Percentiles rank a stretch among this genome's conserved stretches.
phyloP scores from a whole-genome alignment of 2,329 filamentous ascomycete genomes.

The Sarocladiaceae sp. region DNA sequence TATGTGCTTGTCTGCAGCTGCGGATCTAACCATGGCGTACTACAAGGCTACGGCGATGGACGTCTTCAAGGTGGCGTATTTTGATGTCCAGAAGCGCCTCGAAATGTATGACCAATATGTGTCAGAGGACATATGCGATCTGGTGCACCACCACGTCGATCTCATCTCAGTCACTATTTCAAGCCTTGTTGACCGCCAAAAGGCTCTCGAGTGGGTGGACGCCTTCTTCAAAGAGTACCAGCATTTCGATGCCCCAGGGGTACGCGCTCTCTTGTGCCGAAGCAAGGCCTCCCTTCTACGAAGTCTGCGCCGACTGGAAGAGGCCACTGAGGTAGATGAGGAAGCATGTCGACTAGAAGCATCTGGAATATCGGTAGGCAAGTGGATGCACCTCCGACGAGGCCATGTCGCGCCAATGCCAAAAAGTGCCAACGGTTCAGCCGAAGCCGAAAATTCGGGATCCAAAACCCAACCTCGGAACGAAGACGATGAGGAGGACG shows the following conservation, averaged over 20 bases:
- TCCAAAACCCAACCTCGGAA: neutral
- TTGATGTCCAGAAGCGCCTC: neutral
- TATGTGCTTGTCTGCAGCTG: neutral
- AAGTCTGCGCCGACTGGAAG: neutral
- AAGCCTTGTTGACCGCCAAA: neutral
- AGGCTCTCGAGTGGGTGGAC: neutral
- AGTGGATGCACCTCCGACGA: neutral
- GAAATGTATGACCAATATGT: neutral
- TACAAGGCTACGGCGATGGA: neutral
- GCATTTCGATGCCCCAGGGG: neutral
- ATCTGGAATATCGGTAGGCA: neutral
- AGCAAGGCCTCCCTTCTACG: neutral
- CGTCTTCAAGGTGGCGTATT: neutral
- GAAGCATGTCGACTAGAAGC: neutral
- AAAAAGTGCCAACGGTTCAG: neutral
- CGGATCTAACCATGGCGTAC: neutral
- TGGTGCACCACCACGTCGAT: neutral
- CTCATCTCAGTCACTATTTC: neutral
- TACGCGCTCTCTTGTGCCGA: neutral
- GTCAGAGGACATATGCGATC: neutral
- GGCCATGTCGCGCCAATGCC: neutral
- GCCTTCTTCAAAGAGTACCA: neutral
- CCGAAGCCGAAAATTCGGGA: too few species aligned
- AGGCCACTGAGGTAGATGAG: neutral
- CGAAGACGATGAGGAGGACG: neutral